phyloP scores from a whole-genome alignment of 345 rosid genomes.

The Murraya koenigii region DNA sequence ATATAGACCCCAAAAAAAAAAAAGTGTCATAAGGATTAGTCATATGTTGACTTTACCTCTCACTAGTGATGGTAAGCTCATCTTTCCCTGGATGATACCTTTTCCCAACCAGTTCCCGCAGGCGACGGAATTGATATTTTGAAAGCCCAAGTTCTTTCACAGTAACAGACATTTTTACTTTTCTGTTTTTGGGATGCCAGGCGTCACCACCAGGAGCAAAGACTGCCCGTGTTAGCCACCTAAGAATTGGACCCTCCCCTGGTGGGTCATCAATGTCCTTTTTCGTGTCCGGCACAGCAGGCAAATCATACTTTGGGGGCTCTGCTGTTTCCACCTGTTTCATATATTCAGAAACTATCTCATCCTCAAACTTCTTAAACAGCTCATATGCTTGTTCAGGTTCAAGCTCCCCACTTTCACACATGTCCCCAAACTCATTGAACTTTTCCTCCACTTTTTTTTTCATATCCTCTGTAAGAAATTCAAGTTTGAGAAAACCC shows the following conservation, averaged over 20 bases:
- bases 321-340: slow-evolving; percentile 62
- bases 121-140: slow-evolving; percentile 65
- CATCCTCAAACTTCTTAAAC: slow-evolving; percentile 87
- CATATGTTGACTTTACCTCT: slow-evolving; percentile 54
- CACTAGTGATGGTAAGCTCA: slow-evolving; percentile 90
- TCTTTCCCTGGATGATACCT: slow-evolving; percentile 93
- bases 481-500: background rate
- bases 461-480: slow-evolving; percentile 69
- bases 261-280: slow-evolving; percentile 73
- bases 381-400: slow-evolving; percentile 78
- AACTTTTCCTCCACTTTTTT: slow-evolving; percentile 71
- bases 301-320: slow-evolving; percentile 56
- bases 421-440: slow-evolving; percentile 82
- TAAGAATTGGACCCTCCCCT: slow-evolving; percentile 86
- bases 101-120: slow-evolving; percentile 82
- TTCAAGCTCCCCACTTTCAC: slow-evolving; percentile 74
- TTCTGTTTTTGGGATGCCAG: slow-evolving; percentile 98
- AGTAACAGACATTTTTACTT: slow-evolving; percentile 85
- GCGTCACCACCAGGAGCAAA: slow-evolving; percentile 96
- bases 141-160: slow-evolving; percentile 97
- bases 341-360: slow-evolving; percentile 69
- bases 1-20: background rate
- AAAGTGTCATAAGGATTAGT: background rate
- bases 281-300: slow-evolving; percentile 44
- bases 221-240: slow-evolving; percentile 86